Conservation (phyloP, 2,329 filamentous ascomycete species). For the Diaporthe sp. region DNA sequence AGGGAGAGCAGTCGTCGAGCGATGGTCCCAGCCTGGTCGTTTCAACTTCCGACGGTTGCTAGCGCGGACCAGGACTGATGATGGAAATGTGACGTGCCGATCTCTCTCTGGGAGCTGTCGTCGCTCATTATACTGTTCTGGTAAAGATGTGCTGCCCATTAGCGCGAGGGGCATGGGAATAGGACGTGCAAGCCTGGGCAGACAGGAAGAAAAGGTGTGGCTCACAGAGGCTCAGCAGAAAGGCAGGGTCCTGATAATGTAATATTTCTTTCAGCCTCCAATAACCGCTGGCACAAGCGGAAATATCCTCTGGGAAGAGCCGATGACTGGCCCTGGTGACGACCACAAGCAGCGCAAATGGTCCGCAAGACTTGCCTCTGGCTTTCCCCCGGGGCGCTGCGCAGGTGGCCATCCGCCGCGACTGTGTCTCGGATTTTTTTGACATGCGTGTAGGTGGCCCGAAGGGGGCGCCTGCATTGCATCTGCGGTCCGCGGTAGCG, state of each 20-base stretch:
- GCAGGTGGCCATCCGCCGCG: neutral
- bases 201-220: neutral
- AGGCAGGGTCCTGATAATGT: neutral
- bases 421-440: neutral
- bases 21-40: neutral
- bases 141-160: constrained; percentile 12
- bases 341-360: neutral
- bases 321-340: neutral
- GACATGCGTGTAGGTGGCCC: neutral
- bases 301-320: neutral
- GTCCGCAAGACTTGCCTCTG: neutral
- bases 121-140: constrained; percentile 2
- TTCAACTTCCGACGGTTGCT: constrained; percentile 13
- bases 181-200: neutral
- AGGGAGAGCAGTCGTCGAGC: neutral
- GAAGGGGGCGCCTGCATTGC: constrained; percentile 18
- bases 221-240: neutral
- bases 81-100: constrained; percentile 31
- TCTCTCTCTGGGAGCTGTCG: neutral
- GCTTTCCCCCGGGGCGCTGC: neutral
- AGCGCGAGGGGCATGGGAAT: neutral
- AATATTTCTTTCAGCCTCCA: constrained; percentile 13
- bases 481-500: constrained; percentile 13
- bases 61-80: neutral
- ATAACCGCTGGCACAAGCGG: neutral